These are phyloP conservation scores for Fusarium oligoseptatum DNA, from an alignment of 2,329 filamentous ascomycete species.

Conservation along the genomic window DNA sequence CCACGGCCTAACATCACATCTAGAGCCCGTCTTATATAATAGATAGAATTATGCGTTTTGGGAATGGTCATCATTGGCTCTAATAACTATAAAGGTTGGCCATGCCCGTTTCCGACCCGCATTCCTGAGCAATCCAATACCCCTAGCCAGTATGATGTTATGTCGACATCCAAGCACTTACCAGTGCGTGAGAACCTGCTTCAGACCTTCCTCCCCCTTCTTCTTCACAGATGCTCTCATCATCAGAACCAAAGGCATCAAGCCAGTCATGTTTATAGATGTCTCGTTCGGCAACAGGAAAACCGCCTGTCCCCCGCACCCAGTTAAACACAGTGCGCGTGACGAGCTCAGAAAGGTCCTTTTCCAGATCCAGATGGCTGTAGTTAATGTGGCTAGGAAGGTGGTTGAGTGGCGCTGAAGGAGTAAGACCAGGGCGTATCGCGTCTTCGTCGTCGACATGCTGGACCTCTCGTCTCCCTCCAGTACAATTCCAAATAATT, in stretches of 20 bases:
- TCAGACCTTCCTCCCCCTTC: constrained; percentile 4
- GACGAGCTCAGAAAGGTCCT: constrained; percentile 15
- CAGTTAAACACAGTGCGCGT: constrained; percentile 23
- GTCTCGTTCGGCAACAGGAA: constrained; percentile 19
- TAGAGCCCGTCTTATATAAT: not conserved
- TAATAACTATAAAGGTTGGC: not conserved
- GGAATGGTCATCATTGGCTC: not conserved
- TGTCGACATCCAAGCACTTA: constrained; percentile 8
- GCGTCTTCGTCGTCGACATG: not conserved
- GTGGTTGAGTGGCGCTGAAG: not conserved
- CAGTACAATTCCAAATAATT: constrained; percentile 2
- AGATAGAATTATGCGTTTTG: not conserved
- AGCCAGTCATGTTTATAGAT: constrained; percentile 28
- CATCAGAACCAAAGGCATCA: constrained; percentile 16
- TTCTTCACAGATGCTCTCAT: constrained; percentile 14
- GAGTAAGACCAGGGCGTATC: too few relatives aligned
- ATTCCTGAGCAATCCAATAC: too few relatives aligned
- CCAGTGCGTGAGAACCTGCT: not conserved
- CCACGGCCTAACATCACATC: not conserved
- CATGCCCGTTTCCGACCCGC: too few relatives aligned
- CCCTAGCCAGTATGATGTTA: not conserved
- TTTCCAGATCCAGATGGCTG: constrained; percentile 15
- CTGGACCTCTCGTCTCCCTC: not conserved
- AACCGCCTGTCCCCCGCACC: constrained; percentile 22
- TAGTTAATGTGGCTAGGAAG: not conserved